Conservation (phyloP, 208 protist species). For the Crithidia bombi region DNA sequence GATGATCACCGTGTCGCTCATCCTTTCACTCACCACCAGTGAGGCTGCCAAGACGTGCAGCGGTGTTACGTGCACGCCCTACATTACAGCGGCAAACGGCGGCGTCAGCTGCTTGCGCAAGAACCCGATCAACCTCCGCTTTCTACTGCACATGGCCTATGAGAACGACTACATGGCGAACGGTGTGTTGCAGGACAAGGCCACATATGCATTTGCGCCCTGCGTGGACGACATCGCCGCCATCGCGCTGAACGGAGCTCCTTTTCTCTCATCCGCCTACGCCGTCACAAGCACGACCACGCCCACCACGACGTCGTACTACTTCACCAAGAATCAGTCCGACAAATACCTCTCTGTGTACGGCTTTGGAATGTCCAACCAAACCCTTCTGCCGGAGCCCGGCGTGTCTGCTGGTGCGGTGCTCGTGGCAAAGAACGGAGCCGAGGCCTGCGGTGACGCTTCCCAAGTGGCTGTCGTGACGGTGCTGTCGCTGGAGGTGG, state of each 20-base stretch:
- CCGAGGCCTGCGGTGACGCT: slow-evolving; percentile 27
- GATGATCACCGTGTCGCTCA: not conserved
- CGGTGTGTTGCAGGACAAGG: slow-evolving; percentile 13
- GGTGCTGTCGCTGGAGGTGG: slow-evolving; percentile 72
- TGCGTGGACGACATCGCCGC: slow-evolving; percentile 67
- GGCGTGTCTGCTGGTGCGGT: slow-evolving; percentile 50
- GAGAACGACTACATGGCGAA: slow-evolving; percentile 42
- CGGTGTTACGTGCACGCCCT: slow-evolving; percentile 35
- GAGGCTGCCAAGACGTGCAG: slow-evolving; percentile 13
- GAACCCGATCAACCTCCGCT: slow-evolving; percentile 70
- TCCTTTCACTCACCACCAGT: slow-evolving; percentile 5
- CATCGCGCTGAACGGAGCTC: slow-evolving; percentile 53
- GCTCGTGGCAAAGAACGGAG: slow-evolving; percentile 64
- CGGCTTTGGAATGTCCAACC: slow-evolving; percentile 80
- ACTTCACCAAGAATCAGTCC: slow-evolving; percentile 25
- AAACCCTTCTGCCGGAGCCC: slow-evolving; percentile 37
- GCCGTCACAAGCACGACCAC: slow-evolving; percentile 22
- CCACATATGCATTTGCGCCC: slow-evolving; percentile 79
- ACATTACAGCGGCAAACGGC: slow-evolving; percentile 18
- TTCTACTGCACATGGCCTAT: slow-evolving; percentile 58
- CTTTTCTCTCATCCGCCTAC: slow-evolving; percentile 42
- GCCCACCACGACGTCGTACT: not conserved
- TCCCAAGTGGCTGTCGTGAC: slow-evolving; percentile 60
- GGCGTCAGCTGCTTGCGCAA: slow-evolving; percentile 49
- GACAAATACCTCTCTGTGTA: slow-evolving; percentile 73